Conservation (phyloP, 129 eudicot species). For the Chrysanthemum makinoi region DNA sequence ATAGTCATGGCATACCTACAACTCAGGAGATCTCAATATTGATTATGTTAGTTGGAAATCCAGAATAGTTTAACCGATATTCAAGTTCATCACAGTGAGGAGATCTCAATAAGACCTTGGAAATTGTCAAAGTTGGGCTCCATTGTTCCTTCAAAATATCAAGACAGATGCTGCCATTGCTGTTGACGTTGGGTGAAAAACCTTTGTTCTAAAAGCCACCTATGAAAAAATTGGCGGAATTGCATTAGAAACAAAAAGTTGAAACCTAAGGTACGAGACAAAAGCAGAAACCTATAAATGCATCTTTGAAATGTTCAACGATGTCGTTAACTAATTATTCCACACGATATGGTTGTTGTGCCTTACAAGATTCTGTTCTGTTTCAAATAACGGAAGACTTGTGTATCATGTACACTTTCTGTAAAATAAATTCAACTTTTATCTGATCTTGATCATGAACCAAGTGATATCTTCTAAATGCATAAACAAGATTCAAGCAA, state of each 20-base stretch:
- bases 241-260: background rate
- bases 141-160: slow-evolving; percentile 70
- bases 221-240: slow-evolving; percentile 15
- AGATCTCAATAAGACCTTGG: no score
- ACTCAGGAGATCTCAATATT: no score
- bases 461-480: background rate
- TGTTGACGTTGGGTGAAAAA: slow-evolving; percentile 60
- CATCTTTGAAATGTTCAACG: background rate
- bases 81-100: no score
- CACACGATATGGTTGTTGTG: background rate
- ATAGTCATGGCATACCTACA: no score
- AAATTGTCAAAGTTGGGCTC: no score
- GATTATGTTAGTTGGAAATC: no score
- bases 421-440: background rate
- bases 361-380: background rate
- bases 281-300: background rate
- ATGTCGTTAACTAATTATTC: slow-evolving; percentile 4
- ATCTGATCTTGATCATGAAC: slow-evolving; percentile 4
- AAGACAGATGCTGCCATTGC: slow-evolving; percentile 63
- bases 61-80: no score
- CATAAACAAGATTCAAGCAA: background rate
- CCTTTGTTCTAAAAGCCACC: slow-evolving; percentile 66
- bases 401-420: background rate
- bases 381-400: background rate
- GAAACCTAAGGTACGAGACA: background rate